Evolutionary conservation across 164 flowering plant species (phyloP).

Genomic region (Magnolia changhungtana): DNA sequence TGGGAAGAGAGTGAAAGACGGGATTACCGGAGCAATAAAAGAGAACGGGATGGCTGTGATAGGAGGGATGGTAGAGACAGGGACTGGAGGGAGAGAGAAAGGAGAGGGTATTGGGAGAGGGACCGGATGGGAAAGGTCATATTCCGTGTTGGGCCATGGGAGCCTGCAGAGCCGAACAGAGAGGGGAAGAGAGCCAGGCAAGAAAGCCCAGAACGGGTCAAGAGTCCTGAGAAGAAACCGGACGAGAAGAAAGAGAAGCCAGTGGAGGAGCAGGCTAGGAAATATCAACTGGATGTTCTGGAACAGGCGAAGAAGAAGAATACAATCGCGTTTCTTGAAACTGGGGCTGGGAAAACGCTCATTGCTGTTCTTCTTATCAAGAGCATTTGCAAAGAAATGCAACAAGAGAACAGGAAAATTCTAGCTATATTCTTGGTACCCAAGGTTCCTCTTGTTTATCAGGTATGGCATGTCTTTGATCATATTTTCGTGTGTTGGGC

Average conservation of each 20-base stretch:
- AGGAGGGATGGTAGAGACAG: constrained; percentile 48
- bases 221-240: constrained; percentile 36
- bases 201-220: constrained; percentile 32
- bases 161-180: constrained; percentile 38
- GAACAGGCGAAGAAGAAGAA: constrained; percentile 91
- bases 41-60: constrained; percentile 34
- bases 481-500: no score
- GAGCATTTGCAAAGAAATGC: constrained; percentile 56
- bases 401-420: constrained; percentile 63
- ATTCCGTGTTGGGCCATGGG: constrained; percentile 69
- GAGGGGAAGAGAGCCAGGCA: constrained; percentile 39
- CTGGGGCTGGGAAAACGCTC: constrained; percentile 96
- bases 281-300: constrained; percentile 93
- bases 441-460: constrained; percentile 97
- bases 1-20: constrained; percentile 49
- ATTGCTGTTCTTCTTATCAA: constrained; percentile 92
- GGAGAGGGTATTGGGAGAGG: constrained; percentile 92
- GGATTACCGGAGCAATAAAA: constrained; percentile 45
- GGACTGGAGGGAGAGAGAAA: constrained; percentile 56
- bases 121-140: constrained; percentile 64
- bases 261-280: constrained; percentile 77
- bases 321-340: constrained; percentile 98
- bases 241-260: constrained; percentile 53
- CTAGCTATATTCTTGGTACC: constrained; percentile 96
- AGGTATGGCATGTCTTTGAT: constrained; percentile 31